phyloP scores from a whole-genome alignment of 2,329 filamentous ascomycete species.

The Apiospora rasikravindrae region DNA sequence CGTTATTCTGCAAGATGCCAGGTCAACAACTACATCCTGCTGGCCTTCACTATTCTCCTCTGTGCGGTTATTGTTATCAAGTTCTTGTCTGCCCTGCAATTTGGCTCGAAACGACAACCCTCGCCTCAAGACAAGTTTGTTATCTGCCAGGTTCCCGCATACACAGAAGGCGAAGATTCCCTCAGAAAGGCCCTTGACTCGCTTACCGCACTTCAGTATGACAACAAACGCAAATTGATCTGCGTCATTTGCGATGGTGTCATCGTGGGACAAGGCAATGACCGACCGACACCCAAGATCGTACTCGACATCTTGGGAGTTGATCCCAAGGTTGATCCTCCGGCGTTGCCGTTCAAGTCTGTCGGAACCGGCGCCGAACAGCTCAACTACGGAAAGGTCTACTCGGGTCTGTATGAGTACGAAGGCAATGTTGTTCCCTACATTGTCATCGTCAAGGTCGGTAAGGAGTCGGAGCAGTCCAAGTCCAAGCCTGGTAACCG shows the following conservation, averaged over 20 bases:
- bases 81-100: conserved; percentile 90
- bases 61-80: conserved; percentile 82
- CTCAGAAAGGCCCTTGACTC: conserved; percentile 92
- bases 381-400: conserved; percentile 98
- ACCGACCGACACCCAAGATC: conserved; percentile 95
- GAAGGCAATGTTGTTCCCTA: conserved; percentile 98
- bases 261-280: conserved; percentile 94
- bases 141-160: conserved; percentile 96
- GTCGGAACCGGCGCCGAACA: conserved; percentile 88
- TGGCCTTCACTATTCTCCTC: conserved; percentile 86
- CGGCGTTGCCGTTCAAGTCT: conserved; percentile 91
- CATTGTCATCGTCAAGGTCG: conserved; percentile 93
- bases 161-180: conserved; percentile 97
- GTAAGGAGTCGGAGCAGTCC: conserved; percentile 91
- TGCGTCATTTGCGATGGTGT: conserved; percentile 97
- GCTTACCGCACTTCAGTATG: conserved; percentile 90
- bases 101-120: conserved; percentile 89
- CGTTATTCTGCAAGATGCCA: conserved; percentile 76
- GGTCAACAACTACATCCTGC: conserved; percentile 88
- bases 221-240: conserved; percentile 97
- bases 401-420: conserved; percentile 95
- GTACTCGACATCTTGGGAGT: conserved; percentile 97
- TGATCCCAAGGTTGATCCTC: conserved; percentile 94
- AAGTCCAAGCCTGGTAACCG: conserved; percentile 96
- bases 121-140: conserved; percentile 97